A percentile compares a stretch with the other conserved stretches of the same genome.
phyloP scores from a whole-genome alignment of 164 flowering plant genomes.

The Kingdonia uniflora region DNA sequence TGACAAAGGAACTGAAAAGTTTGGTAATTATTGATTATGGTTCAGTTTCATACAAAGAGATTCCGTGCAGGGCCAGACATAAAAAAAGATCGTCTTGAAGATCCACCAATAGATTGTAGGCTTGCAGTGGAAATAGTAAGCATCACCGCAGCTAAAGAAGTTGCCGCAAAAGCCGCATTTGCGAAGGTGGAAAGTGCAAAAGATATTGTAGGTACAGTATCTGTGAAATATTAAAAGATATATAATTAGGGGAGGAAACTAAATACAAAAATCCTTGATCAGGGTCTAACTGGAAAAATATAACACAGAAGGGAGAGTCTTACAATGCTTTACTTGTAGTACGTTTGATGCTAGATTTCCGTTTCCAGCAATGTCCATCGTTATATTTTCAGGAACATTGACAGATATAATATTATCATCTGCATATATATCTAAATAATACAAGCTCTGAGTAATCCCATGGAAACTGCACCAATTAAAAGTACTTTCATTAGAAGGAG shows the following conservation, averaged over 20 bases:
- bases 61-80: constrained; percentile 59
- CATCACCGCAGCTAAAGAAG: constrained; percentile 51
- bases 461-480: constrained; percentile 42
- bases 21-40: not conserved
- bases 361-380: constrained; percentile 88
- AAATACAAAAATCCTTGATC: too few species aligned
- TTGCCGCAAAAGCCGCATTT: constrained; percentile 43
- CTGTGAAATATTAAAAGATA: constrained; percentile 39
- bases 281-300: not conserved
- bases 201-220: constrained; percentile 58
- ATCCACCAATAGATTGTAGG: constrained; percentile 50
- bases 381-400: constrained; percentile 64
- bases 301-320: constrained; percentile 14
- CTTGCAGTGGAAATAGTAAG: constrained; percentile 69
- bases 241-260: too few species aligned
- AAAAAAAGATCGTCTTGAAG: constrained; percentile 34
- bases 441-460: constrained; percentile 42
- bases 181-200: constrained; percentile 29
- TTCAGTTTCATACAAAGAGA: constrained; percentile 55
- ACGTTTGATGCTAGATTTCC: constrained; percentile 63
- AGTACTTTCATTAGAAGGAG: not conserved
- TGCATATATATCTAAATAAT: constrained; percentile 42
- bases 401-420: constrained; percentile 34
- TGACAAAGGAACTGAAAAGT: too few species aligned
- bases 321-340: constrained; percentile 81